Base-by-base conservation (phyloP, 441 rosid species). In the Heliophila coronopifolia region DNA sequence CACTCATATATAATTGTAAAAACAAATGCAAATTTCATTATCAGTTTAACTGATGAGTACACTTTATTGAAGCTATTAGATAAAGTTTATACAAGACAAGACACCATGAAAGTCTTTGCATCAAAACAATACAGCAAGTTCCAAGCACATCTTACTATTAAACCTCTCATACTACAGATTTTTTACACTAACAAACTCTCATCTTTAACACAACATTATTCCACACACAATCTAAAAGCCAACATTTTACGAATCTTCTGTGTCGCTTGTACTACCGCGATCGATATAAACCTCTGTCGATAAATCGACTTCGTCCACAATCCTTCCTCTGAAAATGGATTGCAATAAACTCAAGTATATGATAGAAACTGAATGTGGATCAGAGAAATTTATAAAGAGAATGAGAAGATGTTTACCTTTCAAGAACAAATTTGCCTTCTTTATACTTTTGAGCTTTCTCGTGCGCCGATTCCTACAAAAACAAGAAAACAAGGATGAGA, bases 371-470 rank as follows among this genome's bases (percentile, higher is more conserved):
- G 11, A n/a, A n/a, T n/a, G n/a, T 23, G 22, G 45, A 27, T 50
- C 42, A 5, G 42, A 8, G 51, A 52, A 24, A 12, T 49, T 58
- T 7, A 40, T 26, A 47, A 50, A n/a, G n/a, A n/a, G n/a, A n/a
- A n/a, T n/a, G 31, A 9, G 3, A 33, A 41, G 10, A 70, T 17
- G 44, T 38, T 11, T 70, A 86, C 94, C 95, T 81, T 63, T 86
- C 92, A 0, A 86, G 77, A 51, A 90, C 89, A 40, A 67, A 72
- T 68, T 81, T 86, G 43, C 95, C 92, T 76, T 80, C 94, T 61
- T 84, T 86, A 47, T 81, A 81, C 74, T 82, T 80, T 39, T 80
- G 92, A 69, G 72, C 65, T 66, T 73, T 75, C 40, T 90, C 94
- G 5, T 71, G 89, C 1, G 94, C 94, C 1, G 74, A 70, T 54